These are phyloP conservation scores for Penicillium sp. DNA, from an alignment of 2,329 filamentous ascomycete species.

Conservation along the genomic window DNA sequence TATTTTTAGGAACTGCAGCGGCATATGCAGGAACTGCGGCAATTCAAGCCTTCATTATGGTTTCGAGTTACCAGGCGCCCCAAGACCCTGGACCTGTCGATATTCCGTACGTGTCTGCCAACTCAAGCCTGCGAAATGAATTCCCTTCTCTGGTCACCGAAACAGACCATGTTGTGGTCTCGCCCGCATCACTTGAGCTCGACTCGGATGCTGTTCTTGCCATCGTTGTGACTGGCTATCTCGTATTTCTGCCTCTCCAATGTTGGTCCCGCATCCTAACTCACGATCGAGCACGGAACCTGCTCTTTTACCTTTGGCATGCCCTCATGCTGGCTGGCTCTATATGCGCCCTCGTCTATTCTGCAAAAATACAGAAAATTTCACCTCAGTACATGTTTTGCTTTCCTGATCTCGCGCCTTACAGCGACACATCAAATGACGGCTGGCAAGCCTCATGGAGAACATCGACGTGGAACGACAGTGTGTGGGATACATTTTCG, in stretches of 20 bases:
- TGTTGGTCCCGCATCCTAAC: conserved; percentile 34
- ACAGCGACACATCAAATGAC: conserved; percentile 22
- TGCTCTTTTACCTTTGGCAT: conserved; percentile 35
- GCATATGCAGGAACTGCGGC: conserved; percentile 36
- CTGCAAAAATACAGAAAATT: conserved; percentile 15
- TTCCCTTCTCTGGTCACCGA: conserved; percentile 28
- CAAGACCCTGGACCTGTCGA: conserved; percentile 18
- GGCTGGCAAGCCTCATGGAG: conserved; percentile 29
- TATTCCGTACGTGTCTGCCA: conserved; percentile 24
- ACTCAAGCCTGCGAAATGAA: conserved; percentile 13
- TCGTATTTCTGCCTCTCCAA: conserved; percentile 36
- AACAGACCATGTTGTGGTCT: conserved; percentile 19
- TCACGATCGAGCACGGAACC: conserved; percentile 27
- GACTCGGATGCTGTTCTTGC: conserved; percentile 36
- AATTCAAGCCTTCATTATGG: conserved; percentile 35
- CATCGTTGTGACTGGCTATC: conserved; percentile 36
- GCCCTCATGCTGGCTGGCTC: conserved; percentile 33
- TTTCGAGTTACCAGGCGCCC: conserved; percentile 19
- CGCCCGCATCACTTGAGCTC: conserved; percentile 33
- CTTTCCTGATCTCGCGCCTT: conserved; percentile 28
- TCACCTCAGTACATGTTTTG: conserved; percentile 35
- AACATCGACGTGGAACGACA: conserved; percentile 32
- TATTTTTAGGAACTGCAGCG: conserved; percentile 35
- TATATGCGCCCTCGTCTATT: conserved; percentile 31
- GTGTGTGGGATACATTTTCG: conserved; percentile 31